Base-by-base conservation (phyloP, 2,329 filamentous ascomycete species). In the Aspergillus fischeri region DNA sequence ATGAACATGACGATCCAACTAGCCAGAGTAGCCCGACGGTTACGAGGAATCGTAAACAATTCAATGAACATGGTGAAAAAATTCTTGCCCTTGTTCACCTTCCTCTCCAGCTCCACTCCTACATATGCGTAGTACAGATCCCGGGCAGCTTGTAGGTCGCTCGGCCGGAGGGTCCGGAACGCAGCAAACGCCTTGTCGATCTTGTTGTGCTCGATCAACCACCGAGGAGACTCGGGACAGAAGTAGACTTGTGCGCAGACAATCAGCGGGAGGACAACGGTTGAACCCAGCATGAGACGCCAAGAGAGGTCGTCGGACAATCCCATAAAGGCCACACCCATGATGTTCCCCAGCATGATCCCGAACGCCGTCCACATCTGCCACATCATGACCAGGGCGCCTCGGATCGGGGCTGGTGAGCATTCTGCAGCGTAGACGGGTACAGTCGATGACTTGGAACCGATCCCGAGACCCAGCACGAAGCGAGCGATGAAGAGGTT, bases 381-480 rank as follows among this genome's bases (percentile, higher is more conserved):
- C 89, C 90, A 93, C 60, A 86, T 86, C 89, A 93, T 93, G 61
- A 92, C 89, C 20, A 94, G 78, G 7, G 87, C 89, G 61, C 89
- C 88, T 68, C 89, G 84, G 54, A 91, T 86, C 4, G 75, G 72
- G 1, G 88, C 85, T 0, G 89, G 89, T 0, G 86, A 83, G 57
- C 85, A 89, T 71, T 92, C 89, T 1, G 89, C 89, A 0, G 88
- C 86, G 65, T 90, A 92, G 27, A 92, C 86, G 0, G 90, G 89
- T 1, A 91, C 87, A 0, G 88, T 90, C 0, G 86, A 85, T 20
- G 86, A 85, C 69, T 92, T 92, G 17, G 87, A 81, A 32, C 89
- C 89, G 77, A 92, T 91, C 1, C 88, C 89, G 49, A 94, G 83
- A 10, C 91, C 91, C 59, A 93, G 81, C 10, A 89, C 79, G 59